Percentiles rank a stretch among this genome's conserved stretches.
These are phyloP conservation scores for Tetraselmis striata DNA, from an alignment of 139 green algal species.

Conservation along the genomic window DNA sequence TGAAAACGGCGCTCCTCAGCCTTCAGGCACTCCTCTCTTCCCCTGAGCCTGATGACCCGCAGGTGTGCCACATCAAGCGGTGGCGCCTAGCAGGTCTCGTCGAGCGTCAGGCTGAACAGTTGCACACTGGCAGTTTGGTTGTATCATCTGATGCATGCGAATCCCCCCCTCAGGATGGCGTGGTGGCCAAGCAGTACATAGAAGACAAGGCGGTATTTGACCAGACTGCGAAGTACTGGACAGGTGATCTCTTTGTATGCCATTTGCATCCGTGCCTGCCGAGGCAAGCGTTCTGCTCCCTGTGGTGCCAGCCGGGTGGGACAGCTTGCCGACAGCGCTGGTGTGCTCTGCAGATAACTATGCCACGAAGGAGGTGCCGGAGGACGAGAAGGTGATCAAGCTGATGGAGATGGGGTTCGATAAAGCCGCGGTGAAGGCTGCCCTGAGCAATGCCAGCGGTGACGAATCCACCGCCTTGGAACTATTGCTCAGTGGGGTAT, in stretches of 20 bases:
- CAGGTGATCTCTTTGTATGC: too few relatives aligned
- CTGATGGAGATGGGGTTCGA: conserved; percentile 38
- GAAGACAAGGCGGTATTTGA: conserved; percentile 14
- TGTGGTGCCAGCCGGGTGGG: too few relatives aligned
- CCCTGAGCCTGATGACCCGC: conserved; percentile 47
- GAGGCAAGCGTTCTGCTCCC: too few relatives aligned
- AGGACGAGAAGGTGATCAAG: conserved; percentile 21
- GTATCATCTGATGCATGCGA: not conserved
- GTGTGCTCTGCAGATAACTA: not conserved
- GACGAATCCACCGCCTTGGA: not conserved
- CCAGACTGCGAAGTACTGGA: conserved; percentile 24
- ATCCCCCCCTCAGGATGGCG: not conserved
- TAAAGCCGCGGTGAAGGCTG: conserved; percentile 2
- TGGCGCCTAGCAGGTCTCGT: not conserved
- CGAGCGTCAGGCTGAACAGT: not conserved
- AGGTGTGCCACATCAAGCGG: conserved; percentile 25
- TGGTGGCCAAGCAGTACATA: conserved; percentile 42
- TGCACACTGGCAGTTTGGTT: too few relatives aligned
- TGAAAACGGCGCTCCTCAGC: conserved; percentile 46
- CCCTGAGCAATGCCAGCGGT: conserved; percentile 3
- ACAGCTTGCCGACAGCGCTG: too few relatives aligned
- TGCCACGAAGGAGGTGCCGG: conserved; percentile 9
- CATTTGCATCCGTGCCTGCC: not conserved
- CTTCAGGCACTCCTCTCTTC: conserved; percentile 44
- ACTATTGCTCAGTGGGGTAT: not conserved